Percentiles rank a stretch among this genome's conserved stretches.
These are phyloP conservation scores for Colletotrichum spaethianum DNA, from an alignment of 2,329 filamentous ascomycete species.

Conservation along the genomic window DNA sequence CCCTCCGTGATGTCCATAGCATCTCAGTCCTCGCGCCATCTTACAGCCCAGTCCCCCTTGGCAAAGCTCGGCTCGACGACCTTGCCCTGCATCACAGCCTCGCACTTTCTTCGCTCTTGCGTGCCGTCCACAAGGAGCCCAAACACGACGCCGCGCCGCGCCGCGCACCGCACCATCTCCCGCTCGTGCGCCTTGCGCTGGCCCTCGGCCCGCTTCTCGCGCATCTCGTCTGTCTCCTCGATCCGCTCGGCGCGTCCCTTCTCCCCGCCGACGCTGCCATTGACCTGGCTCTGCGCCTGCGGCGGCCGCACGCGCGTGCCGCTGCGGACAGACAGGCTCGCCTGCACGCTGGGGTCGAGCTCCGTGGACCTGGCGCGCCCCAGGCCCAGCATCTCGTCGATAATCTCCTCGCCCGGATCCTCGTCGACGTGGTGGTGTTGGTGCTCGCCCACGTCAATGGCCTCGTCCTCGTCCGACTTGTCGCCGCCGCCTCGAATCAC, in stretches of 20 bases:
- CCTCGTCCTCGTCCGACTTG: constrained; percentile 34
- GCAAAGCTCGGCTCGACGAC: constrained; percentile 73
- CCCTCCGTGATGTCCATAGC: background rate
- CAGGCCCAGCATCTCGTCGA: constrained; percentile 32
- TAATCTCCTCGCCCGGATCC: constrained; percentile 32
- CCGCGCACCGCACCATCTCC: constrained; percentile 74
- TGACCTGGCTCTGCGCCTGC: constrained; percentile 63
- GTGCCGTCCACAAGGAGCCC: constrained; percentile 55
- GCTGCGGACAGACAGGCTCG: constrained; percentile 54
- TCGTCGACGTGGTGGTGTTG: constrained; percentile 53
- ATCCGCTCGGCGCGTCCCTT: constrained; percentile 67
- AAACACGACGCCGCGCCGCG: constrained; percentile 72
- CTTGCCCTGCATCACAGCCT: constrained; percentile 71
- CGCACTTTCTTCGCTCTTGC: constrained; percentile 61
- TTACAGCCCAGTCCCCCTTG: constrained; percentile 72
- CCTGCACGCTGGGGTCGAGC: constrained; percentile 58
- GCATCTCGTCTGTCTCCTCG: constrained; percentile 66
- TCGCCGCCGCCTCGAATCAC: constrained; percentile 50
- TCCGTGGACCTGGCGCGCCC: constrained; percentile 48
- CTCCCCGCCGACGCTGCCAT: constrained; percentile 69
- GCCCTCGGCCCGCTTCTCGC: constrained; percentile 63
- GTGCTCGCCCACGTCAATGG: constrained; percentile 52
- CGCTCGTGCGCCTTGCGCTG: constrained; percentile 60
- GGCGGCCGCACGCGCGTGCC: constrained; percentile 54
- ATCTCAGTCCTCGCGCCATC: constrained; percentile 65